Conservation (phyloP, 2,329 filamentous ascomycete species). For the Geoglossum cookeanum region DNA sequence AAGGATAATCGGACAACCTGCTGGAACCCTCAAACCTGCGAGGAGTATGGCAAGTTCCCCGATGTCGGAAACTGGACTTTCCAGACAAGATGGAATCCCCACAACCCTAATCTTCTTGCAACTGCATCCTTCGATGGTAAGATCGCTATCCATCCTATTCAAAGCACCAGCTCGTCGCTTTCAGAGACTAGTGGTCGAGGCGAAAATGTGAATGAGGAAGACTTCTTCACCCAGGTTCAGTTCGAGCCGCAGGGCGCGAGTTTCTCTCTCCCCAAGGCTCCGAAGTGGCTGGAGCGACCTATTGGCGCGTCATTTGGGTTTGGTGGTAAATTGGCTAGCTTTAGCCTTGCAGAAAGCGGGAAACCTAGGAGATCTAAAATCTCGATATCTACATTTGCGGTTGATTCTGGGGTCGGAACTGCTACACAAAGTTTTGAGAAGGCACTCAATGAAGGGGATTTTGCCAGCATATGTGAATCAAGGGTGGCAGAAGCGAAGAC, state of each 20-base stretch:
- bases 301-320: constrained; percentile 84
- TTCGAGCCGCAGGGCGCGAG: constrained; percentile 77
- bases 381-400: constrained; percentile 68
- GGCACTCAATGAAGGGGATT: constrained; percentile 57
- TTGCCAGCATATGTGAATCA: constrained; percentile 59
- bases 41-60: constrained; percentile 77
- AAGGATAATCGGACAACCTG: constrained; percentile 92
- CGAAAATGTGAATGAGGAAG: constrained; percentile 64
- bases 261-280: constrained; percentile 70
- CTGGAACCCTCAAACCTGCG: constrained; percentile 89
- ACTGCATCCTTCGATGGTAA: constrained; percentile 96
- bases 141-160: constrained; percentile 80
- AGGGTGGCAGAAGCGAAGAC: constrained; percentile 57
- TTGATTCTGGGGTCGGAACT: constrained; percentile 68
- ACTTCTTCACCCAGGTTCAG: constrained; percentile 91
- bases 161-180: constrained; percentile 73
- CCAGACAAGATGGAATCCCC: constrained; percentile 81
- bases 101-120: constrained; percentile 78
- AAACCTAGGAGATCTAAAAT: constrained; percentile 50
- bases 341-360: constrained; percentile 36
- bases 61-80: constrained; percentile 99
- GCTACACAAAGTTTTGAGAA: constrained; percentile 77
- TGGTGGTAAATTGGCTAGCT: constrained; percentile 73
- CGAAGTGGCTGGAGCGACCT: constrained; percentile 77
- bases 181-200: constrained; percentile 45